Percentiles rank a stretch among this genome's conserved stretches.
These are phyloP conservation scores for Lolium perenne DNA, from an alignment of 176 grass and related monocot genomes.

Conservation along the genomic window DNA sequence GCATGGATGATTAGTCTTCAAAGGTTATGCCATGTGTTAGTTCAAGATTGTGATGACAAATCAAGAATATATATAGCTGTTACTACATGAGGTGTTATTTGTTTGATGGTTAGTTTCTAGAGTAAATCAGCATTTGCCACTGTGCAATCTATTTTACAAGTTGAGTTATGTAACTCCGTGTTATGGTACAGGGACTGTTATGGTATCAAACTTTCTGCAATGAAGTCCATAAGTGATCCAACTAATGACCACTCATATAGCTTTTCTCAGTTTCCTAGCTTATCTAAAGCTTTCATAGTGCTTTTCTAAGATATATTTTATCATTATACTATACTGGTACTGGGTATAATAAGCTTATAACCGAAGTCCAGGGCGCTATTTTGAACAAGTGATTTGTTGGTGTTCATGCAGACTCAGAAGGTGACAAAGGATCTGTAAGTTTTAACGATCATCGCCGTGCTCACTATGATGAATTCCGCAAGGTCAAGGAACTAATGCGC, in stretches of 20 bases:
- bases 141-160: background rate
- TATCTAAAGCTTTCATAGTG: background rate
- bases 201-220: constrained; percentile 21
- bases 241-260: constrained; percentile 3
- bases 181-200: background rate
- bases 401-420: constrained; percentile 49
- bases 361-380: background rate
- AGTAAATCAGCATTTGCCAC: constrained; percentile 6
- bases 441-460: constrained; percentile 87
- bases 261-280: background rate
- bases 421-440: constrained; percentile 55
- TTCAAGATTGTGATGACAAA: constrained; percentile 5
- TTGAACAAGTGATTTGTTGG: background rate
- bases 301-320: background rate
- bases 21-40: background rate
- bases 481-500: constrained; percentile 85
- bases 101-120: background rate
- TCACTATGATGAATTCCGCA: constrained; percentile 87
- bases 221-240: constrained; percentile 2
- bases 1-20: background rate
- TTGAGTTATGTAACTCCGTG: background rate
- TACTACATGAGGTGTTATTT: background rate
- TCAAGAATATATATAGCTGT: background rate
- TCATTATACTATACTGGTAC: too few relatives aligned
- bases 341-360: background rate